Conservation (phyloP, 2,329 filamentous ascomycete genomes). For the Aureobasidium vineae region DNA sequence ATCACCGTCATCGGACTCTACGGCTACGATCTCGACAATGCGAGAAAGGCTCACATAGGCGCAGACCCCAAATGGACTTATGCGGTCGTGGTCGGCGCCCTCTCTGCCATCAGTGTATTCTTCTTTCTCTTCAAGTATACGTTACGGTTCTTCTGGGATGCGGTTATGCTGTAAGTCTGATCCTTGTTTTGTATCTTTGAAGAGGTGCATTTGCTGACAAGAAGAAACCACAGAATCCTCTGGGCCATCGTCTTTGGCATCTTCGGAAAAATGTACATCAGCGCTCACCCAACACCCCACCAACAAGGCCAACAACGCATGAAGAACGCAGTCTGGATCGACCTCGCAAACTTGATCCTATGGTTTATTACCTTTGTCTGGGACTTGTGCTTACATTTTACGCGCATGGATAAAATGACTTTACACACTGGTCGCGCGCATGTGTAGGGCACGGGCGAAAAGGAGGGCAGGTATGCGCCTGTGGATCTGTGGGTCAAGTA, state of each 20-base stretch:
- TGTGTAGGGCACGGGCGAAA: not conserved
- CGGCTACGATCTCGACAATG: slow-evolving; percentile 62
- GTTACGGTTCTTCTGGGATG: slow-evolving; percentile 65
- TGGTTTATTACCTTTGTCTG: slow-evolving; percentile 67
- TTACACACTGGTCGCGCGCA: slow-evolving; percentile 47
- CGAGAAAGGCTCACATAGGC: slow-evolving; percentile 51
- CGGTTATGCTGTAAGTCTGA: slow-evolving; percentile 58
- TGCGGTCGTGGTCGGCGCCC: slow-evolving; percentile 66
- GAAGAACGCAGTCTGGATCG: slow-evolving; percentile 77
- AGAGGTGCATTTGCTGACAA: not conserved
- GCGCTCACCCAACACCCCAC: slow-evolving; percentile 58
- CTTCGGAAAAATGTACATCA: slow-evolving; percentile 78
- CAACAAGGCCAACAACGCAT: slow-evolving; percentile 64
- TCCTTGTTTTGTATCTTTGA: too few relatives aligned
- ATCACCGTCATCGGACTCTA: slow-evolving; percentile 78
- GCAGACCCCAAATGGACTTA: slow-evolving; percentile 73
- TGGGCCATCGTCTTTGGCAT: slow-evolving; percentile 81
- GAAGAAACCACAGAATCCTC: slow-evolving; percentile 53
- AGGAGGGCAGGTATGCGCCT: not conserved
- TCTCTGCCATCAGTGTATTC: slow-evolving; percentile 60
- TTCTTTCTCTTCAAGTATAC: slow-evolving; percentile 60
- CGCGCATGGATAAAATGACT: slow-evolving; percentile 52
- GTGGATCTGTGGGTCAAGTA: not conserved
- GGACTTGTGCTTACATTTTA: slow-evolving; percentile 59
- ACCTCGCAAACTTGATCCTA: slow-evolving; percentile 62